Evolutionary conservation across 805 yeast genomes (phyloP).

Genomic region (Groenewaldozyma salmanticensis): DNA sequence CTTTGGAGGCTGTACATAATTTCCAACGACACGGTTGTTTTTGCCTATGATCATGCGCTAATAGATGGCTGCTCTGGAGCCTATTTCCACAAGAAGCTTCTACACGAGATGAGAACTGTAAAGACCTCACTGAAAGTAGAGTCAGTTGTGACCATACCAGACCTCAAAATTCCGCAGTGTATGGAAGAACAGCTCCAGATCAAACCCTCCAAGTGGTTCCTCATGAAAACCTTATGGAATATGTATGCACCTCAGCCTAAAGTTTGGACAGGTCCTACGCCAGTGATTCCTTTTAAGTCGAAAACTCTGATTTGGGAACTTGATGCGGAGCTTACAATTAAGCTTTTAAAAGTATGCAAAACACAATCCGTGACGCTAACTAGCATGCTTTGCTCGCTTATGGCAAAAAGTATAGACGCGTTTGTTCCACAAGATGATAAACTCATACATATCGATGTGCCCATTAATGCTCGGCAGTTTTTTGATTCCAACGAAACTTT

Average conservation of each 20-base stretch:
- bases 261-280: neutral
- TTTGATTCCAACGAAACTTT: neutral
- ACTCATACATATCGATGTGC: neutral
- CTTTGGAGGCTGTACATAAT: neutral
- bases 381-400: neutral
- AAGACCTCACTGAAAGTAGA: neutral
- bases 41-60: neutral
- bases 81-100: neutral
- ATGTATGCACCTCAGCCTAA: too few species aligned
- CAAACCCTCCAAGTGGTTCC: too few species aligned
- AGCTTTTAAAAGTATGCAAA: neutral
- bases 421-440: neutral
- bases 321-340: neutral
- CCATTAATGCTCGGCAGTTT: slow-evolving; percentile 1
- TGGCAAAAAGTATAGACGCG: neutral
- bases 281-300: neutral
- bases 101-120: neutral
- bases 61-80: neutral
- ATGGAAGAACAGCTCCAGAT: too few species aligned
- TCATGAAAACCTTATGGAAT: too few species aligned
- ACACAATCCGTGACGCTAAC: neutral
- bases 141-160: neutral
- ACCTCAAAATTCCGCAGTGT: neutral
- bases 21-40: neutral
- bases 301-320: neutral